These are phyloP conservation scores for Trichoderma semiorbis DNA, from an alignment of 2,329 filamentous ascomycete species.

Conservation along the genomic window DNA sequence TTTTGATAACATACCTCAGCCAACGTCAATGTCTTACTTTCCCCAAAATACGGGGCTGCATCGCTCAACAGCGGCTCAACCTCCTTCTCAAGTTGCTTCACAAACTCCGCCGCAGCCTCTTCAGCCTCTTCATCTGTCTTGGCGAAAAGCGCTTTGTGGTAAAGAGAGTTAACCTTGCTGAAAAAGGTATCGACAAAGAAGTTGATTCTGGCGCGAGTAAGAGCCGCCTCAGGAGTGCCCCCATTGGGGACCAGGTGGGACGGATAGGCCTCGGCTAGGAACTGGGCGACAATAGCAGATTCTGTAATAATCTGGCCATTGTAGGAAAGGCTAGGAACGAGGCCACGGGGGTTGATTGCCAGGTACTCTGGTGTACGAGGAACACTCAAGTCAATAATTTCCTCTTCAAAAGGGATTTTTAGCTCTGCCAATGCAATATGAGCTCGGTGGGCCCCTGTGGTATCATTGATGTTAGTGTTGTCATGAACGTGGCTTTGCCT, in stretches of 20 bases:
- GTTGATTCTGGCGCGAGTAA: conserved; percentile 61
- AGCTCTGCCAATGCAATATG: conserved; percentile 69
- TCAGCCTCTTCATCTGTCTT: conserved; percentile 49
- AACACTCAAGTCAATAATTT: conserved; percentile 65
- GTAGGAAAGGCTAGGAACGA: conserved; percentile 69
- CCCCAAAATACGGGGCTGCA: conserved; percentile 60
- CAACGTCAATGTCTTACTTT: conserved; percentile 61
- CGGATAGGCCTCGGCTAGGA: conserved; percentile 66
- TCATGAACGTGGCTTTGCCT: not conserved
- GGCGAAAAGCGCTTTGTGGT: conserved; percentile 47
- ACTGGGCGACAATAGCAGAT: conserved; percentile 69
- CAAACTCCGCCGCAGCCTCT: conserved; percentile 46
- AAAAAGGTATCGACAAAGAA: conserved; percentile 72
- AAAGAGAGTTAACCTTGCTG: conserved; percentile 53
- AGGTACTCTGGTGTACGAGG: conserved; percentile 74
- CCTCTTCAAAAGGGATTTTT: conserved; percentile 63
- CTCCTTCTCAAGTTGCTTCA: conserved; percentile 61
- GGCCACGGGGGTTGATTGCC: conserved; percentile 72
- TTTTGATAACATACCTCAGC: conserved; percentile 58
- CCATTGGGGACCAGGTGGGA: conserved; percentile 61
- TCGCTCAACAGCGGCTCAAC: conserved; percentile 65
- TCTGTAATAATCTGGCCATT: conserved; percentile 67
- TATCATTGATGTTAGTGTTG: not conserved
- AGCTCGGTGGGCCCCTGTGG: conserved; percentile 64
- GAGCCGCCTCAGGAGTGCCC: conserved; percentile 49